Conservation (phyloP, 345 rosid genomes). For the Barbarea vulgaris region DNA sequence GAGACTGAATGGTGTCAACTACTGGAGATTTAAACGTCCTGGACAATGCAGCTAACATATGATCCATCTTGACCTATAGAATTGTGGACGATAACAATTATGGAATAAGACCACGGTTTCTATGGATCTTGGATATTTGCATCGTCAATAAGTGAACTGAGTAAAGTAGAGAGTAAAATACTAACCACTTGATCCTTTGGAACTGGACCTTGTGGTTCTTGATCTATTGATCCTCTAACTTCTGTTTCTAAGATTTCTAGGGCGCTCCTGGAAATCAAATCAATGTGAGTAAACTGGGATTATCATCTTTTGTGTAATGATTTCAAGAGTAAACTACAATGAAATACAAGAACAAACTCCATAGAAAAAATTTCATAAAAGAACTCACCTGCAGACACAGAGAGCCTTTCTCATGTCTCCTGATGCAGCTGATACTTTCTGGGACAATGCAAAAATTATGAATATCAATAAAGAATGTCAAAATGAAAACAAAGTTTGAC, state of each 20-base stretch:
- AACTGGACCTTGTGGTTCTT: constrained; percentile 31
- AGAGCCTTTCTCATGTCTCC: constrained; percentile 98
- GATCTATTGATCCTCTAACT: constrained; percentile 45
- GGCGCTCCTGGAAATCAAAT: constrained; percentile 61
- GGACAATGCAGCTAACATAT: constrained; percentile 82
- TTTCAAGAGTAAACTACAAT: constrained; percentile 3
- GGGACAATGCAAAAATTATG: constrained; percentile 32
- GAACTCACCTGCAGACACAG: constrained; percentile 71
- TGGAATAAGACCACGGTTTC: background rate
- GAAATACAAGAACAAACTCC: constrained; percentile 4
- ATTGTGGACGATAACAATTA: background rate
- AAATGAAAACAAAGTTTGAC: background rate
- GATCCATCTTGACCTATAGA: constrained; percentile 75
- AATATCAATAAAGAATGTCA: constrained; percentile 10
- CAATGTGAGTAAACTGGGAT: background rate
- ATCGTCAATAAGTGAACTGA: constrained; percentile 10
- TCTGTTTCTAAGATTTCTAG: constrained; percentile 78
- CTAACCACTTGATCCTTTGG: constrained; percentile 50
- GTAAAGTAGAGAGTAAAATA: background rate
- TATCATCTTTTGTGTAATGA: background rate
- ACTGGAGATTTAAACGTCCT: constrained; percentile 77
- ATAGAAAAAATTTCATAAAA: background rate
- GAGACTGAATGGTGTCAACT: constrained; percentile 84
- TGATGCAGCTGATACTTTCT: constrained; percentile 95
- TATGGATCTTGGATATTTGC: background rate